Base-by-base conservation (phyloP, 352 stramenopile species). In the Pythium pectinolyticum region DNA sequence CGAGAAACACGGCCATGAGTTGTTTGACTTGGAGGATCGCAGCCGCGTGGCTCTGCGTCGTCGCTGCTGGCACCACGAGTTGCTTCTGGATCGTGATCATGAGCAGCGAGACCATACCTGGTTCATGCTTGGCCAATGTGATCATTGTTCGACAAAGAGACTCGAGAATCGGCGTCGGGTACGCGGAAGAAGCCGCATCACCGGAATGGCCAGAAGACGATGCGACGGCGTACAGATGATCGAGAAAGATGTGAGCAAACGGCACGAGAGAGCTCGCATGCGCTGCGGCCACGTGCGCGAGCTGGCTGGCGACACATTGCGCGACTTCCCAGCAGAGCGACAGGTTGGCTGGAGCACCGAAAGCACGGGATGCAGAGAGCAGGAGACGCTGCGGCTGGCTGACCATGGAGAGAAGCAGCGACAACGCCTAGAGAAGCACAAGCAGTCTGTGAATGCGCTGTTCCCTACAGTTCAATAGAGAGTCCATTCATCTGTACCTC, bases 31-130 rank as follows among this genome's bases (percentile, higher is more conserved):
- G 78, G 30, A 69, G 65, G 25, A 64, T n/a, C 27, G n/a, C 54
- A 39, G 57, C 72, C 14, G 67, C 56, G 24, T 71, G 63, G 49
- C 24, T 74, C 17, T 35, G 56, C 2, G 10, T n/a, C 19, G 25
- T 30, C 10, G 46, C 52, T 1, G 48, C 57, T 1, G 70, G 74
- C 19, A 73, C 74, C 5, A 89, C 79, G 19, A 91, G 75, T 57
- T 93, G 84, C 57, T 93, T 93, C 58, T 93, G 84, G 51, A 93
- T 93, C 9, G 82, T 93, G 48, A 93, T 93, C 84, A 93, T 89
- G 22, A 93, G 61, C 14, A 93, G 61, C 12, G 84, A 88, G 46
- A 88, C 77, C 45, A 92, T 78, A 6, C 84, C 79, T 28, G 72
- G 80, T 32, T 92, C 84, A 19, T 81, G 75, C 52, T 84, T 81